phyloP scores from a whole-genome alignment of 305 asterid species.

The Caryopteris hybrid region DNA sequence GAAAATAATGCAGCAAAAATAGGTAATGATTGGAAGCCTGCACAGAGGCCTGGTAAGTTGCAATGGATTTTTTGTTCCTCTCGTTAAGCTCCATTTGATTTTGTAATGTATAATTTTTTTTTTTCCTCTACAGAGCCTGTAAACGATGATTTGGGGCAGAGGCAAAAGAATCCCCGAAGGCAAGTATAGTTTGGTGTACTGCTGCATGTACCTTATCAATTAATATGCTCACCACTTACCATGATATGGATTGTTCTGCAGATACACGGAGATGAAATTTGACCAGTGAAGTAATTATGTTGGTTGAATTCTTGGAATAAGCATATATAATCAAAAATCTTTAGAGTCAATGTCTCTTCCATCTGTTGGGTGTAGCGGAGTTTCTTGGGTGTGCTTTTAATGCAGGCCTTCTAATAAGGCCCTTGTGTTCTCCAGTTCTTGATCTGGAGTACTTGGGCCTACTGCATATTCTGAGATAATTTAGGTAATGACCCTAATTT shows the following conservation, averaged over 20 bases:
- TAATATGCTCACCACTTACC: neutral
- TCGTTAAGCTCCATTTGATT: too few species aligned
- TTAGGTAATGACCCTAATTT: slow-evolving; percentile 51
- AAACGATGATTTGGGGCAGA: slow-evolving; percentile 69
- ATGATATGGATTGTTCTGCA: slow-evolving; percentile 29
- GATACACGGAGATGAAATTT: slow-evolving; percentile 97
- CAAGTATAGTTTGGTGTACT: slow-evolving; percentile 20
- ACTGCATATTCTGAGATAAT: slow-evolving; percentile 55
- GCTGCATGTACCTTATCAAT: neutral
- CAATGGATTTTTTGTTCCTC: neutral
- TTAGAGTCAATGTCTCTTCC: slow-evolving; percentile 35
- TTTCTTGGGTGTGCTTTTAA: slow-evolving; percentile 55
- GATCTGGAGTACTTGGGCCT: slow-evolving; percentile 82
- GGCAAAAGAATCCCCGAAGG: slow-evolving; percentile 96
- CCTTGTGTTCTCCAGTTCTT: slow-evolving; percentile 57
- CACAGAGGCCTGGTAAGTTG: slow-evolving; percentile 71
- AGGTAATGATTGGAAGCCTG: slow-evolving; percentile 56
- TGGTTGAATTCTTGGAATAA: slow-evolving; percentile 42
- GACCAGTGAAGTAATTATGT: slow-evolving; percentile 57
- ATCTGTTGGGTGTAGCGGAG: slow-evolving; percentile 58
- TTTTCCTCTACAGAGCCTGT: slow-evolving; percentile 42
- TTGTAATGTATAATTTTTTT: too few species aligned
- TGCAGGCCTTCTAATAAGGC: slow-evolving; percentile 61
- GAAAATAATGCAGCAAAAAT: slow-evolving; percentile 52
- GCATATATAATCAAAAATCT: slow-evolving; percentile 35